Evolutionary conservation across 2,329 filamentous ascomycete genomes (phyloP), one percentile per base, ranked within the genome.

Genomic region (Pleomassaria siparia): DNA sequence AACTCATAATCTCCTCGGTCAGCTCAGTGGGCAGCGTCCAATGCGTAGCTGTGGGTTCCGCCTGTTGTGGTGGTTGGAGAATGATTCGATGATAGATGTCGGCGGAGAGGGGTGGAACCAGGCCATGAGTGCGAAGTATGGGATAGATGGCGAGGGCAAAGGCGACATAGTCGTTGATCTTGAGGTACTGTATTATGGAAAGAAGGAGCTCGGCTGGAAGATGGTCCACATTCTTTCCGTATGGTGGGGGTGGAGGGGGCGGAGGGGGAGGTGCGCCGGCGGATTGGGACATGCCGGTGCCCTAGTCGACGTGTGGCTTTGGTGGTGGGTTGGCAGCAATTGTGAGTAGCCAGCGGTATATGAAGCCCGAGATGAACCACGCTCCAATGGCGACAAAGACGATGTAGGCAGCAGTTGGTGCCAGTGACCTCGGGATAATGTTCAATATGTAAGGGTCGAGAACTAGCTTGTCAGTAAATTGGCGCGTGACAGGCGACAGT

Each of bases 381-480:
- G 77, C 75, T 30, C 73, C 56, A 29, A 78, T 51, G 10, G 83
- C 82, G 44, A 95, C 79, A 2, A 81, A 56, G 3, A 79, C 60
- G 44, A 95, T 78, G 70, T 91, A 95, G 28, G 73, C 74, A 11
- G 82, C 82, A 1, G 87, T 92, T 16, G 88, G 85, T 18, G 87
- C 62, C 13, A 97, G 75, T 3, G 91, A 95, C 43, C 77, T 78
- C 11, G 94, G 94, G 43, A 97, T 78, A 13, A 91, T 64, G 73
- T 95, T 94, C 62, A 86, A 73, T 32, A 95, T 51, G 64, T 86
- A 97, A 0, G 91, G 91, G 69, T 97, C 94, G 20, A 99, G 81
- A 60, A 96, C 88, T 69, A 15, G 24, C 4, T 16, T 20, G 54
- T 64, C 50, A 67, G 55, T 44, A 22, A 35, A 21, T 16, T 21